phyloP scores from a whole-genome alignment of 768 basidiomycete genomes.

The Mycena vulgaris region DNA sequence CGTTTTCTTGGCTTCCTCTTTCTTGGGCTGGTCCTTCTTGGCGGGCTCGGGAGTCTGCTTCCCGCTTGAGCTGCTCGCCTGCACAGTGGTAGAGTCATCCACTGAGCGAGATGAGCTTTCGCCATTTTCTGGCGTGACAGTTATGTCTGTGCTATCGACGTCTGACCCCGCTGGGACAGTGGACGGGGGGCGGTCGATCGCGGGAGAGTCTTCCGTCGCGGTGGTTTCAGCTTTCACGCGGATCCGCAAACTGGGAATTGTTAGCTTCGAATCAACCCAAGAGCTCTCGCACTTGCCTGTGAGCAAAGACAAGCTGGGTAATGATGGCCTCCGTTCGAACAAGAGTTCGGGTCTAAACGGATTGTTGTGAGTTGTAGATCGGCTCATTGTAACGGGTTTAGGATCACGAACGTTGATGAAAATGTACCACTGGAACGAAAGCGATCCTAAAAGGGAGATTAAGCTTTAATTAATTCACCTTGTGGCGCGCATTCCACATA shows the following conservation, averaged over 20 bases:
- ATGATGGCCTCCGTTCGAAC: conserved; percentile 65
- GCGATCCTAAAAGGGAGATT: conserved; percentile 35
- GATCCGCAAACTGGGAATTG: conserved; percentile 62
- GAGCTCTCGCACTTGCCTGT: conserved; percentile 40
- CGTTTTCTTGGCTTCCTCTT: conserved; percentile 26
- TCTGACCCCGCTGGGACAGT: background rate
- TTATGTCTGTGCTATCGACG: background rate
- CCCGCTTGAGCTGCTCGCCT: conserved; percentile 41
- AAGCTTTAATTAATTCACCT: background rate
- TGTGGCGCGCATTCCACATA: background rate
- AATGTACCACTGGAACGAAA: conserved; percentile 69
- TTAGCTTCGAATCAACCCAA: background rate
- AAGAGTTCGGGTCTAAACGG: conserved; percentile 60
- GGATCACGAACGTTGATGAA: conserved; percentile 55
- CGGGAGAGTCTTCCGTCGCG: background rate
- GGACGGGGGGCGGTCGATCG: background rate
- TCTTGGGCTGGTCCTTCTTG: background rate
- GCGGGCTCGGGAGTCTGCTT: background rate
- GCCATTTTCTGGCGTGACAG: background rate
- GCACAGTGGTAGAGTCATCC: conserved; percentile 9
- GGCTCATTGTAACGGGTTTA: conserved; percentile 40
- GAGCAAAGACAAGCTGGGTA: conserved; percentile 61
- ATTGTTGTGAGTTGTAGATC: too few species aligned
- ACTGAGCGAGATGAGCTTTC: background rate
- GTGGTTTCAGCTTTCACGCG: conserved; percentile 69